Evolutionary conservation across 768 basidiomycete genomes (phyloP), one percentile per base, ranked within the genome.

Genomic region (Lentinula guzmanii): DNA sequence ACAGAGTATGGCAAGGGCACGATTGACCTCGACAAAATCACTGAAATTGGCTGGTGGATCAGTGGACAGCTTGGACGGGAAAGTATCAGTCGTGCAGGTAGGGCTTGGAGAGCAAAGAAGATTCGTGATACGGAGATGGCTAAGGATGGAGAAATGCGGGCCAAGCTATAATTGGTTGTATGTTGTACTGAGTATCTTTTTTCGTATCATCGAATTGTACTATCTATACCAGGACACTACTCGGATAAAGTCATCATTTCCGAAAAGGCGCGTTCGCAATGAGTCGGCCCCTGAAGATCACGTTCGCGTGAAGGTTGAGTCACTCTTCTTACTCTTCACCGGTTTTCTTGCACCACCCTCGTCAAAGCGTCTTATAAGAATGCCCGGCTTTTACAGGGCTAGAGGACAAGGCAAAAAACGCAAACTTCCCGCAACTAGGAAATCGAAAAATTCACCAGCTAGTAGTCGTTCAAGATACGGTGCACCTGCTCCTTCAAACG

Each of bases 31-130:
- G 80, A 85, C n/a, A 74, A 82, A 62, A 77, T 95, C 48, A 87
- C 84, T 2, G 84, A 87, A 50, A 86, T 87, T 37, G 95, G 94
- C 0, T 86, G 81, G 71, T 97, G 94, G 95, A 86, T 96, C 59
- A 87, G 85, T 35, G 78, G 82, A 62, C 69, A 77, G 61, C 75
- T 97, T 5, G 84, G 85, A 1, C 76, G 86, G 62, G 77, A 82
- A 65, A 93, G 84, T 66, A 85, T 82, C 35, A 94, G 91, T 70
- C 80, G 92, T 13, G 92, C 86, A 1, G 93, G 89, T 0, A 81
- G 82, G 62, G 94, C 93, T 9, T 73, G 89, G 62, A 74, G 82
- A 60, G 85, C 90, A 15, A 77, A 79, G 60, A 74, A 74, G 64
- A 68, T 69, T 52, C 71, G 79, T 46, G 76, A 80, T 53, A 65